Evolutionary conservation across 2,329 filamentous ascomycete species (phyloP), one percentile per base, ranked within the genome.

Genomic region (Xylariaceae sp.): DNA sequence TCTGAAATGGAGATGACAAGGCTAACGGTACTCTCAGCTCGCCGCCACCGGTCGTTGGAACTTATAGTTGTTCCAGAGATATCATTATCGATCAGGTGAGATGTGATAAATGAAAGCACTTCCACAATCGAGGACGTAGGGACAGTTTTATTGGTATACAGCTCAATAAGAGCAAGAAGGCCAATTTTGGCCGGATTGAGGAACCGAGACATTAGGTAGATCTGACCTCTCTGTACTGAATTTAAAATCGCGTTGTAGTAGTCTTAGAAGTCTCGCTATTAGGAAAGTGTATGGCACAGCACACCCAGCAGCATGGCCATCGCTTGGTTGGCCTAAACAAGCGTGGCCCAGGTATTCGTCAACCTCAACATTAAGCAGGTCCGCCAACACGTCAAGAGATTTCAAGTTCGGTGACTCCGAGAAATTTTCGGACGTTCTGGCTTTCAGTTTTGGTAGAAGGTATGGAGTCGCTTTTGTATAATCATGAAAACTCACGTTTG

Each of bases 111-210:
- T 35, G 88, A 89, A 16, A 96, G 80, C 26, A 96, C 79, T 11
- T 88, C 81, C 36, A 93, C 81, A 20, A 87, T 85, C n/a, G 88
- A 85, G 43, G 82, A 79, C 55, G 82, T 85, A 2, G 88, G 87
- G 13, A 92, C 81, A 2, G 80, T 77, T 18, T 85, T 85, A 60
- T 89, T 85, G 30, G 84, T 84, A 72, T 99, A 97, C 48, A 97
- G 80, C 64, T 91, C 84, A 46, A 94, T 82, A 47, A 99, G 82
- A 49, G 85, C 84, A 50, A 97, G 81, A 20, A 97, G 80, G 66
- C 88, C 87, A 62, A 97, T 83, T 70, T 94, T 96, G 62, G 91
- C 87, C 10, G 93, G 90, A n/a, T 90, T 96, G 39, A 97, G 81
- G 71, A 88, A 96, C 52, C 89, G 88, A 64, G 87, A 82, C 87